Evolutionary conservation across 2,329 filamentous ascomycete species (phyloP).

Genomic region (Coniochaeta sp.): DNA sequence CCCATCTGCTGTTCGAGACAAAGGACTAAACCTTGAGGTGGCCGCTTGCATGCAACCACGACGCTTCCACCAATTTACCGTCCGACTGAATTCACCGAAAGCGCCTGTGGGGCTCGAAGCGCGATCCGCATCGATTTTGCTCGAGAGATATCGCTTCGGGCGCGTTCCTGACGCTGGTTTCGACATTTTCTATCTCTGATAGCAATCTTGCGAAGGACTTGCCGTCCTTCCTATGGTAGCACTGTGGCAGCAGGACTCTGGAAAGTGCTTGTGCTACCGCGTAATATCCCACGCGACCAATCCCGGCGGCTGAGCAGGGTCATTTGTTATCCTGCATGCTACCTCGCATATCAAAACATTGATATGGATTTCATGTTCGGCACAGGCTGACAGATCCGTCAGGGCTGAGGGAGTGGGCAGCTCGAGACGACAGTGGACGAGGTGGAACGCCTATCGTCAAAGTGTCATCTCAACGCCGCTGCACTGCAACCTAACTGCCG

Average conservation of each 20-base stretch:
- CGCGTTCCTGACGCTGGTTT: not conserved
- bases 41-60: not conserved
- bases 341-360: not conserved
- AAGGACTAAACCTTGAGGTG: too few relatives aligned
- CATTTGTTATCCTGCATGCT: not conserved
- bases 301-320: not conserved
- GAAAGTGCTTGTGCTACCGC: not conserved
- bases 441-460: not conserved
- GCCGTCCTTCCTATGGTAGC: not conserved
- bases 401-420: not conserved
- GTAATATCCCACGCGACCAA: slow-evolving; percentile 3
- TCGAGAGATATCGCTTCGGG: not conserved
- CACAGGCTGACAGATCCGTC: not conserved
- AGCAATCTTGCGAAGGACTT: not conserved
- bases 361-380: not conserved
- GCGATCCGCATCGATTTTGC: too few relatives aligned
- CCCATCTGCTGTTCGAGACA: too few relatives aligned
- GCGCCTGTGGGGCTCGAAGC: not conserved
- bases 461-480: not conserved
- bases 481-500: not conserved
- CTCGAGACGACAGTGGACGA: not conserved
- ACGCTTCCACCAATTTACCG: not conserved
- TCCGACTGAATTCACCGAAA: too few relatives aligned
- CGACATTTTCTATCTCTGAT: not conserved
- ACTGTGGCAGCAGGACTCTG: not conserved